These are phyloP conservation scores for Zygosaccharomyces bisporus DNA, from an alignment of 805 yeast species.

Conservation along the genomic window DNA sequence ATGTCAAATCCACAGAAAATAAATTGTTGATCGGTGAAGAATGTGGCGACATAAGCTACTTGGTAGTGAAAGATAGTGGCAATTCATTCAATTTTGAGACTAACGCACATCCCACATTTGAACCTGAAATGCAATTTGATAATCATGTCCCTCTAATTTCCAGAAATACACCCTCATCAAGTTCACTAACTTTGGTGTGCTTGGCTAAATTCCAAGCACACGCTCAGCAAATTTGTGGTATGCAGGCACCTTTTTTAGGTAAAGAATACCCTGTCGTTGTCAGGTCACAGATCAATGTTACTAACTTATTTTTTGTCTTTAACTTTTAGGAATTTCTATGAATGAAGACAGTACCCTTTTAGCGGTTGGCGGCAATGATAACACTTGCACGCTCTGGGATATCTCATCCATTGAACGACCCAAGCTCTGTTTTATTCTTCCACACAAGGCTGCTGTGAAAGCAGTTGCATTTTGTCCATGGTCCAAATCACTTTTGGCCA, in stretches of 20 bases:
- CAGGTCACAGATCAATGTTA: not conserved
- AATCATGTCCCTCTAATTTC: not conserved
- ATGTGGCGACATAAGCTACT: conserved; percentile 51
- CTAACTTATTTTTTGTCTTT: not conserved
- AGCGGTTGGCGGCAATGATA: conserved; percentile 85
- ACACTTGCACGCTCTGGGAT: conserved; percentile 76
- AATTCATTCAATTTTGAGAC: not conserved
- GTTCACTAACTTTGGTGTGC: conserved; percentile 18
- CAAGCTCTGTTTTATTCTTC: conserved; percentile 44
- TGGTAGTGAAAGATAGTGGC: conserved; percentile 30
- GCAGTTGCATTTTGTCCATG: conserved; percentile 91
- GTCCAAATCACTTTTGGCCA: conserved; percentile 73
- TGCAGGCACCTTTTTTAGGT: conserved; percentile 8
- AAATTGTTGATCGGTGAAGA: conserved; percentile 63
- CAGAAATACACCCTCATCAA: not conserved
- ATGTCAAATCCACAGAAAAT: conserved; percentile 25
- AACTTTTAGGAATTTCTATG: conserved; percentile 51
- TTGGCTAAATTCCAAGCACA: conserved; percentile 42
- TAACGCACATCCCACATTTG: not conserved
- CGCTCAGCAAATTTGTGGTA: conserved; percentile 60
- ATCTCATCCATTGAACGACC: conserved; percentile 44
- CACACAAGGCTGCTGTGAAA: conserved; percentile 83
- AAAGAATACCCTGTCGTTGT: too few species aligned
- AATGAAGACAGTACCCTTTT: conserved; percentile 50
- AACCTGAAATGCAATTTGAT: not conserved